Evolutionary conservation across 2,329 filamentous ascomycete species (phyloP).

Genomic region (Fusarium citri): DNA sequence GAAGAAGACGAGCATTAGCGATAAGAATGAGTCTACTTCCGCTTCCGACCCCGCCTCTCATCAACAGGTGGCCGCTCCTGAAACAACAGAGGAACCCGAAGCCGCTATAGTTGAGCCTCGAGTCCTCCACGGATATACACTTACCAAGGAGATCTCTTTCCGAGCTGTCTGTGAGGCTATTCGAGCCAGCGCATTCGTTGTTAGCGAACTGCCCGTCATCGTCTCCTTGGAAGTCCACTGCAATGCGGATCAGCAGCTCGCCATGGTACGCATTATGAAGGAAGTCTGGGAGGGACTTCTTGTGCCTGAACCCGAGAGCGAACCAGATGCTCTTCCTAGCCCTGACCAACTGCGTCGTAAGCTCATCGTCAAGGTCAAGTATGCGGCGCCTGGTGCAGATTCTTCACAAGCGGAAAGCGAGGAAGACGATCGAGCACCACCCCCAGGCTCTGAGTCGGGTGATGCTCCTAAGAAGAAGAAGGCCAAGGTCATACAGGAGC

Average conservation of each 20-base stretch:
- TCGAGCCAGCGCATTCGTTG: conserved; percentile 79
- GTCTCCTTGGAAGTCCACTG: conserved; percentile 95
- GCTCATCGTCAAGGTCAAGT: conserved; percentile 88
- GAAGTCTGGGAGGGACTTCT: conserved; percentile 83
- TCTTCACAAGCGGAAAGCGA: conserved; percentile 51
- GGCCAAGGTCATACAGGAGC: conserved; percentile 75
- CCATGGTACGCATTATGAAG: conserved; percentile 93
- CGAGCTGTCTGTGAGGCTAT: conserved; percentile 86
- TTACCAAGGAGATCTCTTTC: conserved; percentile 90
- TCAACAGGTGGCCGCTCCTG: conserved; percentile 17
- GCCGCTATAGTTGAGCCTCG: conserved; percentile 71
- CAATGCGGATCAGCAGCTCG: conserved; percentile 79
- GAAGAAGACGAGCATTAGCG: conserved; percentile 60
- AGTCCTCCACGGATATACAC: conserved; percentile 88
- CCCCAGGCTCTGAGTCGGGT: conserved; percentile 42
- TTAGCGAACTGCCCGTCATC: conserved; percentile 85
- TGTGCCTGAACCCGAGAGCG: conserved; percentile 64
- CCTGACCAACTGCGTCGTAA: conserved; percentile 78
- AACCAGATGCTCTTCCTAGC: conserved; percentile 68
- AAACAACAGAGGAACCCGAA: conserved; percentile 38
- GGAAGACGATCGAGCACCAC: conserved; percentile 54
- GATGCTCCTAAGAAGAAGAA: conserved; percentile 64
- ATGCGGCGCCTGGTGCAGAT: conserved; percentile 59
- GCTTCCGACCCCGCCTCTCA: not conserved
- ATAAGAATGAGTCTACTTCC: conserved; percentile 42